Conservation (phyloP, 805 yeast species). For the Candida awuae region DNA sequence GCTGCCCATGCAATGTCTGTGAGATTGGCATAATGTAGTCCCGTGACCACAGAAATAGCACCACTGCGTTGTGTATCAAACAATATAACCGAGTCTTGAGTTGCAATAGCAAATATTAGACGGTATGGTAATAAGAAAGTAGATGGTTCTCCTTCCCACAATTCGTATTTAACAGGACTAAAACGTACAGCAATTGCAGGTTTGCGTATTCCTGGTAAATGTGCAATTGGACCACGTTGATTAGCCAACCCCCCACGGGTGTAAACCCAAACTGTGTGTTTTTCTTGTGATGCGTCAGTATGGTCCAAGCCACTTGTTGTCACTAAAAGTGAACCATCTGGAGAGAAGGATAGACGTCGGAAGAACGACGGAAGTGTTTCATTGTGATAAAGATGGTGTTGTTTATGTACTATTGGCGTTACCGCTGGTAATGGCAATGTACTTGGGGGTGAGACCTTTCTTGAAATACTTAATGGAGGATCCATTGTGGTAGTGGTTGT, state of each 20-base stretch:
- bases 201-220: slow-evolving; percentile 68
- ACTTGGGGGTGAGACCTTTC: slow-evolving; percentile 35
- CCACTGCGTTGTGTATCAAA: slow-evolving; percentile 67
- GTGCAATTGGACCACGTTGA: slow-evolving; percentile 56
- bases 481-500: slow-evolving; percentile 22
- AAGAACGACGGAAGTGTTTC: slow-evolving; percentile 89
- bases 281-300: slow-evolving; percentile 4
- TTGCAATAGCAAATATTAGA: slow-evolving; percentile 86
- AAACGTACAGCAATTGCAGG: slow-evolving; percentile 82
- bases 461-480: slow-evolving; percentile 26
- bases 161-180: slow-evolving; percentile 55
- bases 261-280: slow-evolving; percentile 69
- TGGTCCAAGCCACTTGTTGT: slow-evolving; percentile 70
- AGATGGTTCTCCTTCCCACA: slow-evolving; percentile 10
- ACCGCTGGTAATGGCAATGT: slow-evolving; percentile 38
- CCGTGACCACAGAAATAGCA: slow-evolving; percentile 69
- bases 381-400: slow-evolving; percentile 59
- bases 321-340: slow-evolving; percentile 76
- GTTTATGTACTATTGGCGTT: slow-evolving; percentile 36
- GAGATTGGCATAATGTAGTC: slow-evolving; percentile 79
- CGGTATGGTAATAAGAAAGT: slow-evolving; percentile 62
- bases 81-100: slow-evolving; percentile 73
- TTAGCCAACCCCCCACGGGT: slow-evolving; percentile 59
- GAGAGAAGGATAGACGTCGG: slow-evolving; percentile 77
- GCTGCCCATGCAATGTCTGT: slow-evolving; percentile 83